Evolutionary conservation across 176 grass and related monocot species (phyloP), one percentile per base, ranked within the genome.

Genomic region (Ananas comosus): DNA sequence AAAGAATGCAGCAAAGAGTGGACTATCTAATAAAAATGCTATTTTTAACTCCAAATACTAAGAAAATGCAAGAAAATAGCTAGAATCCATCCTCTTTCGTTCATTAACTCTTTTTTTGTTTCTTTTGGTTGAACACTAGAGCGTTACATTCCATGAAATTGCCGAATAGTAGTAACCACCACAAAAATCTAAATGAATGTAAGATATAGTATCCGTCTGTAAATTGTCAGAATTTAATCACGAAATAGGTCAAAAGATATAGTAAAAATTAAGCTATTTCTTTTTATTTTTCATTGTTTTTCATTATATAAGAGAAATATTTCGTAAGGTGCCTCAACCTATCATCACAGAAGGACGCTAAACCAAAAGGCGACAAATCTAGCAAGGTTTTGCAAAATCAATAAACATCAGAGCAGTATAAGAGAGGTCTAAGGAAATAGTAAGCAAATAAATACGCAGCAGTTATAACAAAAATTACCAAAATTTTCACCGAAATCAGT

Each of bases 401-500:
- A 57, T 67, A 27, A 25, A 68, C 12, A 13, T 61, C 49, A 12
- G 16, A 10, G 29, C 50, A 64, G 1, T 48, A 70, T 58, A 10
- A 2, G 0, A 50, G 33, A 16, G 71, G 74, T 7, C 1, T 42
- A 53, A 65, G 61, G 1, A 53, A 67, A 5, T 51, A 53, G 48
- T 42, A 3, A 67, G 64, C 14, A 50, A 28, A 22, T 58, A 9
- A 67, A 13, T 50, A 57, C 0, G 25, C 25, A 27, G 25, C 24
- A 64, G 42, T 49, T 10, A 66, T 66, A 78, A 1, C 42, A 75
- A 2, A 9, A 74, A 27, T 89, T 74, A 97, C 94, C 94, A 70
- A 88, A 97, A 78, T 72, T 75, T 51, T 77, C 48, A 67, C 89
- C 94, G 53, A 97, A 97, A 78, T 97, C 86, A 19, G 80, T 92